Conservation (phyloP, 2,329 filamentous ascomycete species). For the Coniosporium tulheliwenetii region DNA sequence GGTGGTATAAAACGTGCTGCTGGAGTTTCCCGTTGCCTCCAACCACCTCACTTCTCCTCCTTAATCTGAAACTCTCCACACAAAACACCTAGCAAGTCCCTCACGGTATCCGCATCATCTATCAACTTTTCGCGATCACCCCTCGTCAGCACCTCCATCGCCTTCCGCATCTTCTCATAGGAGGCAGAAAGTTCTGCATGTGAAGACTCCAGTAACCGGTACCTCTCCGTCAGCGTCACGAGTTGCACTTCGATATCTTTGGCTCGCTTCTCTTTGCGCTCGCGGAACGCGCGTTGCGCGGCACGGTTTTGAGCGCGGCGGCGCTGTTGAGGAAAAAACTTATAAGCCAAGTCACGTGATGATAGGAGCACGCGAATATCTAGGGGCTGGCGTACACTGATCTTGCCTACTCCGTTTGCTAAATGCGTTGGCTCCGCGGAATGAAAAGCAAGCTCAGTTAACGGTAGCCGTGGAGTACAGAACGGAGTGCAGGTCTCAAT, state of each 20-base stretch:
- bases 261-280: constrained; percentile 50
- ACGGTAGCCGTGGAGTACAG: too few species aligned
- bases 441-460: too few species aligned
- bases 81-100: too few species aligned
- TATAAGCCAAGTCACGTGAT: too few species aligned
- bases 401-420: not conserved
- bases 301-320: constrained; percentile 45
- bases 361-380: too few species aligned
- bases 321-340: constrained; percentile 21
- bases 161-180: constrained; percentile 24
- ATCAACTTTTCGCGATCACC: constrained; percentile 8
- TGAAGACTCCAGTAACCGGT: constrained; percentile 38
- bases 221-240: constrained; percentile 35
- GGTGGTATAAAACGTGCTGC: too few species aligned
- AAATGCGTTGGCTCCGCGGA: not conserved
- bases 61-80: too few species aligned
- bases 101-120: not conserved
- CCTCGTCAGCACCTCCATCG: constrained; percentile 19
- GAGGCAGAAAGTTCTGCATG: constrained; percentile 27
- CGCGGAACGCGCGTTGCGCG: constrained; percentile 44
- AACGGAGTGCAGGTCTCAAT: too few species aligned
- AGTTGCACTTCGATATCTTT: constrained; percentile 46
- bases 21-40: too few species aligned
- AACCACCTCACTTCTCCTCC: too few species aligned
- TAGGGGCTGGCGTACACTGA: too few species aligned